Conservation (phyloP, 148 eudicot genomes). For the Tetragonia tetragonoides region DNA sequence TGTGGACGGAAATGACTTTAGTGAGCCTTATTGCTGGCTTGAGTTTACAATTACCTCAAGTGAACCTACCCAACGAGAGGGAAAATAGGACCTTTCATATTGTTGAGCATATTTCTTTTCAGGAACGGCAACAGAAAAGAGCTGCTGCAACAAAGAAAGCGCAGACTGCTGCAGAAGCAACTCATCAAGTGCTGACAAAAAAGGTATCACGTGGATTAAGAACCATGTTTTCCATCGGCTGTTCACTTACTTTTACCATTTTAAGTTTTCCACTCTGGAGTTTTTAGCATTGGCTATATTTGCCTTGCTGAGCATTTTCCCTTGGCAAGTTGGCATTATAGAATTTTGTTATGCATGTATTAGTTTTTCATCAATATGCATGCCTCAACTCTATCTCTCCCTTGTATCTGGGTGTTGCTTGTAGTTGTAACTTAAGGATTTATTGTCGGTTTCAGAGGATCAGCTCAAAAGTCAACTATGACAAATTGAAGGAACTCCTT, state of each 20-base stretch:
- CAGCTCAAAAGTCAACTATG: conserved; percentile 51
- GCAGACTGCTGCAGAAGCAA: conserved; percentile 66
- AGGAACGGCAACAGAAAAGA: conserved; percentile 66
- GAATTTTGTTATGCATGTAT: not conserved
- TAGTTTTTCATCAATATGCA: not conserved
- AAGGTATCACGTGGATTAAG: conserved; percentile 42
- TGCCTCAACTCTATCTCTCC: not conserved
- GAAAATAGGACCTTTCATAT: not conserved
- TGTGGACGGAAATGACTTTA: not conserved
- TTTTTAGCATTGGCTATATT: not conserved
- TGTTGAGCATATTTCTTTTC: conserved; percentile 12
- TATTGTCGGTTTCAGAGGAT: conserved; percentile 36
- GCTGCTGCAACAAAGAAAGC: conserved; percentile 53
- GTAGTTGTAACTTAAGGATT: not conserved
- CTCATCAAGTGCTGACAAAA: conserved; percentile 46
- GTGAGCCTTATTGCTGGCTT: not conserved
- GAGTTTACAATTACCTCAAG: not conserved
- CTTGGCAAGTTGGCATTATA: not conserved
- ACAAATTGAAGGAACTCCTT: conserved; percentile 40
- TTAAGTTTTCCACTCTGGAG: not conserved
- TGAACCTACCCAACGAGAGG: not conserved
- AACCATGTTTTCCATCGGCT: not conserved
- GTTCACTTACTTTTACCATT: not conserved
- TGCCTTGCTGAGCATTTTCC: not conserved
- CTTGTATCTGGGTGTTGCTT: not conserved